Base-by-base conservation (phyloP, 2,329 filamentous ascomycete species). In the Aspergillus latus region DNA sequence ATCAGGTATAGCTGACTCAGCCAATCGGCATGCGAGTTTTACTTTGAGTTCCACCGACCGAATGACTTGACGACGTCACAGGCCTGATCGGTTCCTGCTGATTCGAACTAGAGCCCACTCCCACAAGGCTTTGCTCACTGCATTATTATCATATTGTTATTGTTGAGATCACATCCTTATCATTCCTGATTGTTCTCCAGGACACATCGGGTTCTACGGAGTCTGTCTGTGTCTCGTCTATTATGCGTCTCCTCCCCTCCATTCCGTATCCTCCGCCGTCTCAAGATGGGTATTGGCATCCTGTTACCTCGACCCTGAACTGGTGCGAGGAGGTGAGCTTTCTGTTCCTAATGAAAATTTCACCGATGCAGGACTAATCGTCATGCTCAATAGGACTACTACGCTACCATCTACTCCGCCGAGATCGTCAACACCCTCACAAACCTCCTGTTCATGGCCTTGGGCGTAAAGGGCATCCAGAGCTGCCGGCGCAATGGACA, bases 351-450 rank as follows among this genome's bases (percentile, higher is more conserved):
- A 13, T 21, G 10, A 40, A 2, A n/a, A 21, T 7, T 30, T 4
- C 28, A n/a, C 11, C 13, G 9, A 2, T n/a, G 52, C 39, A 5
- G 30, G 34, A 44, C 49, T 60, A 58, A 60, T 49, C 6, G 40
- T 32, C 28, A 36, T 42, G 36, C 34, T 64, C 77, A 4, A 45
- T 50, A 92, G 84, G 88, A 90, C 62, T 89, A 89, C 74, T 88
- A 88, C 77, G 84, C 87, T 37, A 92, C 88, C 3, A 79, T 82
- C 43, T 92, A 92, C 68, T 82, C 85, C 45, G 89, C 89, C 36
- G 89, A 92, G 69, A 85, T 92, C 45, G 83, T 91, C 68, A 93
- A 89, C 74, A 89, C 90, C 3, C 66, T 92, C 32, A 96, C 91
- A 34, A 96, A 96, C 71, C 71, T 89, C 3, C 77, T 94, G 26